Evolutionary conservation across 2,329 filamentous ascomycete genomes (phyloP).

Genomic region (Graphiopsis chlorocephala): DNA sequence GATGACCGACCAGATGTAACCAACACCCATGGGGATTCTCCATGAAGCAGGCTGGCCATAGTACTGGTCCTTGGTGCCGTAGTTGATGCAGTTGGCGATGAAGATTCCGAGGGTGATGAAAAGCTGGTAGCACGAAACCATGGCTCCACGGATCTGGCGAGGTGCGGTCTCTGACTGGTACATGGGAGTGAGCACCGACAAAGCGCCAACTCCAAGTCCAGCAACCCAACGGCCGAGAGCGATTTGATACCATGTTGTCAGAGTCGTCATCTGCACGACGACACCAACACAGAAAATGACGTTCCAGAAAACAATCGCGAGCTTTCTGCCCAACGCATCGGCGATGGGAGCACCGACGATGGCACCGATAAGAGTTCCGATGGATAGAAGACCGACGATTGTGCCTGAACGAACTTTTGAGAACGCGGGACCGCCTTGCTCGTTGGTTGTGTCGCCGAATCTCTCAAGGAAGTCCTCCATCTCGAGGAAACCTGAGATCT

Average conservation of each 20-base stretch:
- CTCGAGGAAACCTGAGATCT: slow-evolving; percentile 60
- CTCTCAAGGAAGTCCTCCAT: slow-evolving; percentile 57
- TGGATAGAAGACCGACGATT: slow-evolving; percentile 59
- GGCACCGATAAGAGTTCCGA: slow-evolving; percentile 59
- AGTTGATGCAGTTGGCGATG: slow-evolving; percentile 53
- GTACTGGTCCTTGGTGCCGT: slow-evolving; percentile 51
- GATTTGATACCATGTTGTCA: slow-evolving; percentile 60
- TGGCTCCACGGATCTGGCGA: slow-evolving; percentile 60
- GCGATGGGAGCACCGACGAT: slow-evolving; percentile 59
- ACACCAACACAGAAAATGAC: slow-evolving; percentile 64
- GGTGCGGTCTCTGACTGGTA: slow-evolving; percentile 67
- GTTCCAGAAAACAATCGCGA: slow-evolving; percentile 61
- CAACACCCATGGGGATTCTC: slow-evolving; percentile 62
- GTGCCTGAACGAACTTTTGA: slow-evolving; percentile 60
- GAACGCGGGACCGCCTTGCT: slow-evolving; percentile 40
- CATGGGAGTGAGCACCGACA: slow-evolving; percentile 65
- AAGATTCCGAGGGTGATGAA: slow-evolving; percentile 68
- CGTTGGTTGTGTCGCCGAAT: slow-evolving; percentile 45
- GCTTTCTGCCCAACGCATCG: slow-evolving; percentile 59
- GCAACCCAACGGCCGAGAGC: slow-evolving; percentile 64
- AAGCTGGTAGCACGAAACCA: slow-evolving; percentile 65
- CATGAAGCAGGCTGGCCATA: slow-evolving; percentile 49
- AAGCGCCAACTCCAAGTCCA: slow-evolving; percentile 62
- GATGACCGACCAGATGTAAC: slow-evolving; percentile 55
- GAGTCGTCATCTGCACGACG: slow-evolving; percentile 62